Evolutionary conservation across 176 grass and related monocot genomes (phyloP).

Genomic region (Eragrostis nindensis): DNA sequence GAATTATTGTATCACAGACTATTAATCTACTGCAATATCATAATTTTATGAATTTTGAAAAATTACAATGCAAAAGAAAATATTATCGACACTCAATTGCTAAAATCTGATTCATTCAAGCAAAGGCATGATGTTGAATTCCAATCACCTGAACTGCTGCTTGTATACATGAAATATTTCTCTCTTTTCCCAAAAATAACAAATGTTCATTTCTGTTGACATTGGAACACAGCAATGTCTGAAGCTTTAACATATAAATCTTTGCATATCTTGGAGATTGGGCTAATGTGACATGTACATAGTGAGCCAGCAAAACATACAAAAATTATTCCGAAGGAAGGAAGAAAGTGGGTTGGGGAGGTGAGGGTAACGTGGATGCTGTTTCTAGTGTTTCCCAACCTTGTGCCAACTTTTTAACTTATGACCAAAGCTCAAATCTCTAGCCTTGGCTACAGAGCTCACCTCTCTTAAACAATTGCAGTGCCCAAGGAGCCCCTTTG

Average conservation of each 20-base stretch:
- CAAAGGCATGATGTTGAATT: slow-evolving; percentile 4
- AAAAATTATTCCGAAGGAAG: slow-evolving; percentile 60
- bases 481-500: slow-evolving; percentile 65
- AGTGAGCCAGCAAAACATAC: slow-evolving; percentile 52
- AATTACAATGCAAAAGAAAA: slow-evolving; percentile 15
- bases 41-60: neutral
- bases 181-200: neutral
- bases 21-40: slow-evolving; percentile 18
- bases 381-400: slow-evolving; percentile 98
- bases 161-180: slow-evolving; percentile 33
- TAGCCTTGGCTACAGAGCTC: slow-evolving; percentile 68
- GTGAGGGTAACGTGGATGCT: slow-evolving; percentile 99
- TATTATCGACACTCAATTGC: neutral
- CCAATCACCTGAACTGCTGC: slow-evolving; percentile 1
- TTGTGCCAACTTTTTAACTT: slow-evolving; percentile 67
- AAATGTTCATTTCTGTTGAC: slow-evolving; percentile 17
- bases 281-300: slow-evolving; percentile 52
- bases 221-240: slow-evolving; percentile 31
- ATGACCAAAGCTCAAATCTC: slow-evolving; percentile 71
- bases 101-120: slow-evolving; percentile 15
- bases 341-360: slow-evolving; percentile 50
- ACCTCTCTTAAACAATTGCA: slow-evolving; percentile 58
- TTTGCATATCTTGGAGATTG: slow-evolving; percentile 58
- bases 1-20: neutral
- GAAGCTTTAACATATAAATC: slow-evolving; percentile 45